phyloP scores from a whole-genome alignment of 805 yeast genomes.

The Yamadazyma paraphyllophila region DNA sequence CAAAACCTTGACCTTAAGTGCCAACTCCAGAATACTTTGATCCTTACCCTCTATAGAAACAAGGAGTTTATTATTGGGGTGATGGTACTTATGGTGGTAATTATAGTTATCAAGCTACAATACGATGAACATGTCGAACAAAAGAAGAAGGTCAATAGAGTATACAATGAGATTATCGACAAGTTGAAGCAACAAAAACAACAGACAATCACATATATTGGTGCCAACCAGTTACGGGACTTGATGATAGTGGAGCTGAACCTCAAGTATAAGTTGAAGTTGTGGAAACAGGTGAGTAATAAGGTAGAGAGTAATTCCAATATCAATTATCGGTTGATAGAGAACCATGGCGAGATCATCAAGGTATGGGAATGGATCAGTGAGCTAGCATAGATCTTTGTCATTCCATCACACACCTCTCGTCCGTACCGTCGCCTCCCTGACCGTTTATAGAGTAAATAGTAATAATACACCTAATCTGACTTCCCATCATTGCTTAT shows the following conservation, averaged over 20 bases:
- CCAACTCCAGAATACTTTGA: conserved; percentile 51
- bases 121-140: conserved; percentile 36
- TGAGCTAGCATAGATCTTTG: background rate
- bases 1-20: conserved; percentile 58
- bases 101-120: conserved; percentile 21
- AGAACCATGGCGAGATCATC: conserved; percentile 83
- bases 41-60: conserved; percentile 32
- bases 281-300: conserved; percentile 60
- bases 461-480: background rate
- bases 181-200: conserved; percentile 46
- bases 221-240: conserved; percentile 72
- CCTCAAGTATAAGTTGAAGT: conserved; percentile 36
- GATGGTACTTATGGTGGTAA: conserved; percentile 12
- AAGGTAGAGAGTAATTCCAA: conserved; percentile 65
- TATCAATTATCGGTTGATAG: conserved; percentile 60
- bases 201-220: conserved; percentile 42
- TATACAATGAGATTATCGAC: conserved; percentile 47
- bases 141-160: conserved; percentile 41
- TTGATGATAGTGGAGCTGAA: conserved; percentile 47
- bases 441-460: background rate
- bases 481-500: no score
- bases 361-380: conserved; percentile 86
- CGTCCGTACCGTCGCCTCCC: no score
- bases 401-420: no score
- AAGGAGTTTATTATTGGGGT: conserved; percentile 20